These are phyloP conservation scores for Kazachstania sp. DNA, from an alignment of 1,139 yeast genomes.

Conservation along the genomic window DNA sequence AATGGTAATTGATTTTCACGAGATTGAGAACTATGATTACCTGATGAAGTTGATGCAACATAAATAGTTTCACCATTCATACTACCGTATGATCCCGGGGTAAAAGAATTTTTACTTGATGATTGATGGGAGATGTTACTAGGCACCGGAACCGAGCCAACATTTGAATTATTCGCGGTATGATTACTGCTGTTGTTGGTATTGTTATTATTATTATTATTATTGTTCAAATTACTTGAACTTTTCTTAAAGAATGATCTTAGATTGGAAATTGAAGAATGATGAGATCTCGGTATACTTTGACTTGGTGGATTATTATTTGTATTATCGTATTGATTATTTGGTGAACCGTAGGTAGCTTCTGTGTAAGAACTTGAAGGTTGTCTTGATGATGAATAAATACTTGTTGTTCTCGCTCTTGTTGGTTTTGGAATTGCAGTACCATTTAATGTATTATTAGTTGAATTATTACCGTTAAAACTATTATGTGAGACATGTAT, in stretches of 20 bases:
- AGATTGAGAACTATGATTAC: slow-evolving; percentile 14
- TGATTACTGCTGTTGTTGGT: no score
- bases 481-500: background rate
- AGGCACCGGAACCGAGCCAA: slow-evolving; percentile 15
- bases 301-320: slow-evolving; percentile 23
- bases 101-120: slow-evolving; percentile 13
- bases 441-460: slow-evolving; percentile 9
- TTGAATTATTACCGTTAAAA: background rate
- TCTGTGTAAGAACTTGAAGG: slow-evolving; percentile 27
- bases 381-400: slow-evolving; percentile 29
- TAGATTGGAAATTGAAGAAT: slow-evolving; percentile 68
- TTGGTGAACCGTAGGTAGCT: slow-evolving; percentile 23
- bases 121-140: slow-evolving; percentile 12
- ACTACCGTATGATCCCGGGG: slow-evolving; percentile 20
- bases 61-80: slow-evolving; percentile 27
- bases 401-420: slow-evolving; percentile 28
- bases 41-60: background rate
- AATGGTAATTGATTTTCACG: slow-evolving; percentile 40
- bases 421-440: slow-evolving; percentile 30
- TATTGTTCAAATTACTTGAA: slow-evolving; percentile 9
- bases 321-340: slow-evolving; percentile 17
- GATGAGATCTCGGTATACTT: slow-evolving; percentile 35
- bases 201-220: no score
- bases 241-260: slow-evolving; percentile 51
- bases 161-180: slow-evolving; percentile 9